These are phyloP conservation scores for Myriosclerotinia curreyana DNA, from an alignment of 2,329 filamentous ascomycete species.

Conservation along the genomic window DNA sequence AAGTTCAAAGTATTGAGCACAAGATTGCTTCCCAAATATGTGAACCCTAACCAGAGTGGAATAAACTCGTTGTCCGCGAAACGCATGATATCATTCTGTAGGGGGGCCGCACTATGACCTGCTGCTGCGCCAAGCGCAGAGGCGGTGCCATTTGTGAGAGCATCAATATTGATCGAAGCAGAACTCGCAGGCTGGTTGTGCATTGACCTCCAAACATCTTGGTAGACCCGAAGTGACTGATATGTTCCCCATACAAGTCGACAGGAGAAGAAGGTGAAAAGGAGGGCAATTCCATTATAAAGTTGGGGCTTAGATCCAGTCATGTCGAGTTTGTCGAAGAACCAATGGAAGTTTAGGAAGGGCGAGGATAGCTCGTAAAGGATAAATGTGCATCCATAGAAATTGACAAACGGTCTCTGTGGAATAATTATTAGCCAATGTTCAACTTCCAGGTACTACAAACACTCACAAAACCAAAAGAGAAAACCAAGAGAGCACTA, in stretches of 20 bases:
- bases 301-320: constrained; percentile 72
- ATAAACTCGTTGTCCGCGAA: constrained; percentile 54
- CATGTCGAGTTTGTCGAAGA: constrained; percentile 81
- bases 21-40: constrained; percentile 69
- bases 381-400: constrained; percentile 76
- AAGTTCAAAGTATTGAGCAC: constrained; percentile 74
- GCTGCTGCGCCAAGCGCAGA: constrained; percentile 39
- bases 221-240: constrained; percentile 65
- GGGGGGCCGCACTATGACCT: constrained; percentile 34
- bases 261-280: constrained; percentile 71
- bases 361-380: constrained; percentile 84
- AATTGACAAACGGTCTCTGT: constrained; percentile 80
- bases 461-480: constrained; percentile 71
- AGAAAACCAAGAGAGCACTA: constrained; percentile 70
- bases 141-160: constrained; percentile 39
- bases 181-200: constrained; percentile 43
- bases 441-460: neutral
- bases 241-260: constrained; percentile 77
- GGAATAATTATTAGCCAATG: neutral
- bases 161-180: constrained; percentile 37
- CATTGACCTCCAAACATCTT: constrained; percentile 63
- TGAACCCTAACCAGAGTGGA: constrained; percentile 65
- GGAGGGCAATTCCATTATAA: constrained; percentile 71
- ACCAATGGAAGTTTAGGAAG: constrained; percentile 88
- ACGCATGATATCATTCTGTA: constrained; percentile 45